Evolutionary conservation across 306 rosid species (phyloP), one percentile per base, ranked within the genome.

Genomic region (Acacia crassicarpa): DNA sequence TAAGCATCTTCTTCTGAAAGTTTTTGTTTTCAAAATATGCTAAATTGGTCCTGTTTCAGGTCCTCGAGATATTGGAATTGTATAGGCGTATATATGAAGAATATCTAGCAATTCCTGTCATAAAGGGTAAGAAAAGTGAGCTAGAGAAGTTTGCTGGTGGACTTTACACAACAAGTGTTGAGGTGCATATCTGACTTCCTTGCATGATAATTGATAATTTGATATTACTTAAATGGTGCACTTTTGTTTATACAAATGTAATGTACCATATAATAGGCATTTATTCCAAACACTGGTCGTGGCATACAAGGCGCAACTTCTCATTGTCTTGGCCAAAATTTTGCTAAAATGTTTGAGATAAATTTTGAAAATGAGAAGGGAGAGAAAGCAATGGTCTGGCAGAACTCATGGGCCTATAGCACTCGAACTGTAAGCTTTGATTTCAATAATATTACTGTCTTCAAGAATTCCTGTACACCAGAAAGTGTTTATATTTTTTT

Each of bases 241-340:
- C 5, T 13, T 33, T 53, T 56, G 41, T 81, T 75, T 53, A 17
- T 69, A 44, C 19, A 76, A 53, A 62, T 85, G 79, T 56, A 44
- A 44, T 72, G 61, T 74, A 40, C 72, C 65, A 70, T 72, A 46
- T 85, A 20, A 66, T 84, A 96, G 99, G 99, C 98, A 49, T 96
- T 93, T 84, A 85, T 96, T 76, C 98, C 98, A 16, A 96, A 96
- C 88, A 96, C 96, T 45, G 99, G 98, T 19, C 99, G 98, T n/a
- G 98, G 98, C 45, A 83, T 96, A 48, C 99, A 93, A 92, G 98
- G 99, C 73, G 99, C 99, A 59, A 96, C 99, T 71, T 96, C 99
- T 25, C 99, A 96, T 81, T 96, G 98, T 86, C 74, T 96, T 66
- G 99, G 99, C 84, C 99, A 96, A 84, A 96, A 96, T 84, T 96